Evolutionary conservation across 345 rosid species (phyloP).

Genomic region (Angophora floribunda): DNA sequence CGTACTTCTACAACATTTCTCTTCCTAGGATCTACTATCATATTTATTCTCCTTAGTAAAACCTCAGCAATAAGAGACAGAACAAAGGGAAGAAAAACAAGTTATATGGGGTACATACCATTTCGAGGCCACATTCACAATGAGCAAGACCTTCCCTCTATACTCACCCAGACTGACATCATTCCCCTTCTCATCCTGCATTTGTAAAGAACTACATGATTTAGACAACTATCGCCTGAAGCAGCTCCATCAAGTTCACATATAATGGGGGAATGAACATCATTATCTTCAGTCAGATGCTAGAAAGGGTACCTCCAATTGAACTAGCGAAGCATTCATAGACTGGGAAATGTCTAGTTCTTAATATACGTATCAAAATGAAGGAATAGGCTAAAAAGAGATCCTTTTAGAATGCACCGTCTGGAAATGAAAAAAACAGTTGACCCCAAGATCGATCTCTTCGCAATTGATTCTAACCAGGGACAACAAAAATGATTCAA

Average conservation of each 20-base stretch:
- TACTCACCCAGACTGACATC: conserved; percentile 41
- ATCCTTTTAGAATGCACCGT: not conserved
- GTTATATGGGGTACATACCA: conserved; percentile 21
- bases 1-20: not conserved
- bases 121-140: conserved; percentile 66
- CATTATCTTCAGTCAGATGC: not conserved
- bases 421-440: not conserved
- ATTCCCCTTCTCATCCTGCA: conserved; percentile 48
- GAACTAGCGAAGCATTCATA: not conserved
- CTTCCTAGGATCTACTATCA: not conserved
- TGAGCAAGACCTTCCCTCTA: conserved; percentile 55
- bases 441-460: not conserved
- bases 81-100: not conserved
- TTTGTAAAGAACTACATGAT: not conserved
- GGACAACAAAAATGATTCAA: not conserved
- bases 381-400: not conserved
- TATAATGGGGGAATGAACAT: not conserved
- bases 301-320: not conserved
- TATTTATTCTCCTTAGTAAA: not conserved
- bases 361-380: not conserved
- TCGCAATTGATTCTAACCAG: not conserved
- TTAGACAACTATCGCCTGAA: not conserved
- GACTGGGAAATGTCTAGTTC: not conserved
- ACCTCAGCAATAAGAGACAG: not conserved
- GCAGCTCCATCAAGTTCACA: not conserved